Evolutionary conservation across 192 early-diverging fungal species (phyloP), one percentile per base, ranked within the genome.

Genomic region (Helicostylum pulchrum): DNA sequence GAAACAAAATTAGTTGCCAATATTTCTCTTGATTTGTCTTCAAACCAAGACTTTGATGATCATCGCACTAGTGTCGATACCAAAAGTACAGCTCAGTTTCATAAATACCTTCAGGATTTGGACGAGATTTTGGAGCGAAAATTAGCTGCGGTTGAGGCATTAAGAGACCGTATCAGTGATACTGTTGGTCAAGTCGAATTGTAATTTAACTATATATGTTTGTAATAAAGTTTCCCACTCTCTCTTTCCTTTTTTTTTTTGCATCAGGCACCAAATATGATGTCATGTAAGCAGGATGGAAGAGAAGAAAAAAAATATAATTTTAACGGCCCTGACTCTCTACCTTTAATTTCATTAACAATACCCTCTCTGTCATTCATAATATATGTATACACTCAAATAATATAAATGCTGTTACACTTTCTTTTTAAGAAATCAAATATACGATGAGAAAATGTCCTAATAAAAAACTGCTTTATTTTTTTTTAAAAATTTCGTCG

Each of bases 1-100:
- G 89, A 91, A 70, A 85, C 85, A 6, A 82, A 90, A 58, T 52
- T 82, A 9, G 64, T 83, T 15, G 83, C 83, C 43, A 85, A 84
- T 64, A 78, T 88, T 62, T 78, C 80, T 5, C 71, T 86, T 44
- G 80, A 82, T 7, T 68, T 86, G 57, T 80, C 83, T 70, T 62
- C 53, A 7, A 64, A 55, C 2, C 62, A 58, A 20, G 54, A 64
- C n/a, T 52, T 51, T 54, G 45, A n/a, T n/a, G 62, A 65, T 20
- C 58, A 61, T 2, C 58, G 53, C 34, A 56, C 2, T 17, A 48
- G 12, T 2, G 12, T 32, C 8, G 34, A 42, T 19, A 30, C 11
- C 14, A 49, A 66, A 10, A 51, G 43, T 21, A 57, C 31, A 11
- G 0, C 45, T 2, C 56, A 65, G 36, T 73, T 73, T 54, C 55